Base-by-base conservation (phyloP, 352 stramenopile species). In the Pythium rhizo-oryzae region DNA sequence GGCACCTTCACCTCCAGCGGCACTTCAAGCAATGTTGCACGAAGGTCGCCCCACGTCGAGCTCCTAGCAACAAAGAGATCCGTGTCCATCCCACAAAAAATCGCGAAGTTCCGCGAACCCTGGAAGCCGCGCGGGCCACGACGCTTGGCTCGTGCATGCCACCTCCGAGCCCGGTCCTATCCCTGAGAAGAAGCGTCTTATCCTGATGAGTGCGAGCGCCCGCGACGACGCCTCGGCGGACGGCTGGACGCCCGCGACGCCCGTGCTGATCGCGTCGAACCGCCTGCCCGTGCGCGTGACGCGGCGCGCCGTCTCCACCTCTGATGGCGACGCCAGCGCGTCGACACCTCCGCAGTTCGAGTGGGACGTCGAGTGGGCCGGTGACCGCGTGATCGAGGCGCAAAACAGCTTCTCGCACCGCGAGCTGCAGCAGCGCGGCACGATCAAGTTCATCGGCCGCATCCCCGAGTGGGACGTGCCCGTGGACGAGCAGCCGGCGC, bases 221-320 rank as follows among this genome's bases (percentile, higher is more conserved):
- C 66, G 19, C 25, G 50, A 73, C 23, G 60, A 61, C 12, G 35
- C n/a, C 19, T 51, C 52, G 2, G 52, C 59, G 51, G 73, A 89
- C 53, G 67, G 72, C 50, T 92, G 84, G 84, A 76, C 81, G 59
- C 70, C 76, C 16, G 71, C 81, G 4, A 88, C 70, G 44, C 85
- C 83, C 44, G 81, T 93, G 54, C 83, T 93, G 56, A 90, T 93
- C 72, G 85, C 83, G 23, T 81, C 83, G 11, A 89, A 92, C 65
- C 81, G 82, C 8, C 71, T 93, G 8, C 85, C 85, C 23, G 77
- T 92, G 37, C 82, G 81, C 6, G 46, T 82, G 13, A 72, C 70
- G 28, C 69, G 65, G 15, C 52, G 64, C 44, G 61, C 65, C n/a
- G n/a, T n/a, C n/a, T n/a, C n/a, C 41, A 15, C 8, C 35, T 11